Base-by-base conservation (phyloP, 306 rosid genomes). In the Dalbergia cochinchinensis region DNA sequence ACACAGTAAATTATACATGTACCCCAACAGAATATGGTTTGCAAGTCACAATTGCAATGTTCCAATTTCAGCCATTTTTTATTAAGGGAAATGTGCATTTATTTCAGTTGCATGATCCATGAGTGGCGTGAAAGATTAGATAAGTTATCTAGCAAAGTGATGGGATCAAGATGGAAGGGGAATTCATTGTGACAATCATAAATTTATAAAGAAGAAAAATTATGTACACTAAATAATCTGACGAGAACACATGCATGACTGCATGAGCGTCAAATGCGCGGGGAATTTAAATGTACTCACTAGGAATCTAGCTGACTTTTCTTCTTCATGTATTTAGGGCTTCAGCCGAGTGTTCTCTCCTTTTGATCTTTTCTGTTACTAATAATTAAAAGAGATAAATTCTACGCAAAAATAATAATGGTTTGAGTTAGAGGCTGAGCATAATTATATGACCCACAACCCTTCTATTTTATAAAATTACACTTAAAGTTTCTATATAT, bases 191-290 rank as follows among this genome's bases (percentile, higher is more conserved):
- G 76, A 78, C 55, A 48, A 57, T 35, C 20, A 59, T 50, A 57
- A 65, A 20, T 11, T 63, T 70, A 22, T 26, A 26, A 41, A 7
- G 50, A 74, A 13, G 37, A 75, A 83, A 78, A 69, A 67, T 51
- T 45, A 78, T 73, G 62, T 47, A 73, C 19, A 53, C 73, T 82
- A 26, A 74, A 78, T 78, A 60, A 5, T 77, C 78, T 86, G 81
- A 68, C 76, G 13, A 68, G 13, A 86, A 83, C 89, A 83, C 89
- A 77, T 86, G 87, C 79, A 53, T 12, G 11, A 7, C 73, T 86
- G 87, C 79, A 53, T 12, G 11, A 7, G 78, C 83, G 68, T 74
- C 15, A 83, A 73, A 50, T 11, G 73, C 83, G 83, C 78, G 47
- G 70, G 78, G 77, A 72, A 61, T 57, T 62, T 59, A 45, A 78